Evolutionary conservation across 1,139 yeast genomes (phyloP).

Genomic region (Saccharomyces pastorianus): DNA sequence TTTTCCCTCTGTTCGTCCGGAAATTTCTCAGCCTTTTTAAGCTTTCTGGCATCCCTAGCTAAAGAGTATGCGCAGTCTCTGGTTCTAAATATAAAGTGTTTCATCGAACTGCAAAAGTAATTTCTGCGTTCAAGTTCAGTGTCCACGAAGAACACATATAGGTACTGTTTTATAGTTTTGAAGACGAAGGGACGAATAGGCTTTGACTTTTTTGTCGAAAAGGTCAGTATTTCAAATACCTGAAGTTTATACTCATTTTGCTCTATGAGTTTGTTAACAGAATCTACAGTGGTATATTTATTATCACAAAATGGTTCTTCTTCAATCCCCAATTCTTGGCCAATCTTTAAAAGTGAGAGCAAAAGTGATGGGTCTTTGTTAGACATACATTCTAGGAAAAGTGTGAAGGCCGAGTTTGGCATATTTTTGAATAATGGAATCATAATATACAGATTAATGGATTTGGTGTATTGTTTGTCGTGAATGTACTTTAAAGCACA

Average conservation of each 20-base stretch:
- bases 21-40: conserved; percentile 33
- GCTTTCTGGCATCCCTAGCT: conserved; percentile 41
- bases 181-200: conserved; percentile 43
- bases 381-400: conserved; percentile 33
- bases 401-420: conserved; percentile 38
- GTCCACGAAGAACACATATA: conserved; percentile 51
- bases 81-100: conserved; percentile 53
- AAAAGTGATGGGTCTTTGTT: conserved; percentile 36
- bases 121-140: conserved; percentile 60
- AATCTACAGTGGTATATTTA: conserved; percentile 33
- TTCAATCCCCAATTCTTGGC: conserved; percentile 50
- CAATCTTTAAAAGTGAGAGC: conserved; percentile 54
- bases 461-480: conserved; percentile 34
- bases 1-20: conserved; percentile 32
- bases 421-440: conserved; percentile 49
- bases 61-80: conserved; percentile 58
- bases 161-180: conserved; percentile 36
- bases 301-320: conserved; percentile 43
- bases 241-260: conserved; percentile 45
- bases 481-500: conserved; percentile 34
- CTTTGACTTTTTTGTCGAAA: conserved; percentile 53
- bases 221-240: conserved; percentile 52
- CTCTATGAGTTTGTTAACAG: conserved; percentile 38
- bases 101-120: conserved; percentile 50
- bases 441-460: conserved; percentile 51